phyloP scores from a whole-genome alignment of 495 filamentous ascomycete genomes.

The Chaetomium cochliodes region DNA sequence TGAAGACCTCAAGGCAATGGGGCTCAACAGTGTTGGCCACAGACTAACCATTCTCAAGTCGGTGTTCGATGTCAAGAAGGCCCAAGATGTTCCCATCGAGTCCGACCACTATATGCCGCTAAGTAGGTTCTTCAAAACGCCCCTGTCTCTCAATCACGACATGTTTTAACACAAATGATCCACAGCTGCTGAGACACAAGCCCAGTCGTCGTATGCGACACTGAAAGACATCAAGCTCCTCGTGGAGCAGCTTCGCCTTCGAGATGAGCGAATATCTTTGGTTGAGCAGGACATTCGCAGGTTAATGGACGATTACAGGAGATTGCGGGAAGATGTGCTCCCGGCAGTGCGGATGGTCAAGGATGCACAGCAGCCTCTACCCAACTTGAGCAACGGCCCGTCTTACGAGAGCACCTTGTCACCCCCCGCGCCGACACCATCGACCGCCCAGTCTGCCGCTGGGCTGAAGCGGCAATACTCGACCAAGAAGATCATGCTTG shows the following conservation, averaged over 20 bases:
- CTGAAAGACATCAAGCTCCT: conserved; percentile 87
- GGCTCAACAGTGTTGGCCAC: conserved; percentile 87
- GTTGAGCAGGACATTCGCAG: conserved; percentile 78
- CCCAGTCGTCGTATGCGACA: conserved; percentile 78
- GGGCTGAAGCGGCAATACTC: conserved; percentile 79
- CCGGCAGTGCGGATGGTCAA: conserved; percentile 87
- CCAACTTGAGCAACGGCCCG: conserved; percentile 48
- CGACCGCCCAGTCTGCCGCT: conserved; percentile 48
- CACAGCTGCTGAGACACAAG: conserved; percentile 82
- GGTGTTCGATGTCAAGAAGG: conserved; percentile 92
- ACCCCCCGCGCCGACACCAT: conserved; percentile 53
- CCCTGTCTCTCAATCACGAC: not conserved
- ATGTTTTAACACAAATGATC: conserved; percentile 26
- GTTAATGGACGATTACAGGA: conserved; percentile 79
- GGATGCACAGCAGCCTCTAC: conserved; percentile 84
- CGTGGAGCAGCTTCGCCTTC: conserved; percentile 77
- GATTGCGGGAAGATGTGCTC: conserved; percentile 83
- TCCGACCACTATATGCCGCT: conserved; percentile 90
- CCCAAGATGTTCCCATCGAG: conserved; percentile 86
- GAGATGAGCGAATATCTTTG: conserved; percentile 80
- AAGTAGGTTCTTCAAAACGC: conserved; percentile 57
- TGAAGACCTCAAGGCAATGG: conserved; percentile 92
- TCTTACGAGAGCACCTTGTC: conserved; percentile 51
- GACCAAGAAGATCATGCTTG: conserved; percentile 84
- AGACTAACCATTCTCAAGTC: conserved; percentile 90